Percentiles rank a stretch among this genome's conserved stretches.
phyloP scores from a whole-genome alignment of 169 alveolate genomes.

The Plasmodium billcollinsi region DNA sequence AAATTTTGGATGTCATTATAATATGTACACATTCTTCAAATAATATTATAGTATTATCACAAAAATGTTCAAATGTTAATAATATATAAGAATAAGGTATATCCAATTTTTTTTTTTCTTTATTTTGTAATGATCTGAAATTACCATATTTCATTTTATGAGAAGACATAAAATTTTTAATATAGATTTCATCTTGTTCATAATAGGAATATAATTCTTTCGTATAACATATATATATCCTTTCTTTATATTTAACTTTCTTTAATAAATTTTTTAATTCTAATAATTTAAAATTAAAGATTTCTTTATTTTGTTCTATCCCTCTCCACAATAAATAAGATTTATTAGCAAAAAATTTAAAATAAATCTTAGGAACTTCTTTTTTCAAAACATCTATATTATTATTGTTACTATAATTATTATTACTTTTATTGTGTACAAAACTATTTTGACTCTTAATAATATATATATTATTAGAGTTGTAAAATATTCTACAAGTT shows the following conservation, averaged over 20 bases:
- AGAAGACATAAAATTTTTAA: conserved; percentile 4
- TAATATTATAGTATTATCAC: conserved; percentile 13
- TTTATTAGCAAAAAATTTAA: conserved; percentile 46
- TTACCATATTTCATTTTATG: conserved; percentile 16
- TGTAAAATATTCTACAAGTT: conserved; percentile 13
- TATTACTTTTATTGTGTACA: background rate
- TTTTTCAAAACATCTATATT: background rate
- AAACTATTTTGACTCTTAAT: conserved; percentile 14
- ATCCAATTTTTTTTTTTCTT: background rate
- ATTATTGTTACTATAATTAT: too few relatives aligned
- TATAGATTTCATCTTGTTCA: conserved; percentile 21
- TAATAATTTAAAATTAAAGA: conserved; percentile 33
- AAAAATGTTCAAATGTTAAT: conserved; percentile 13
- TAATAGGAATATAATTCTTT: conserved; percentile 15
- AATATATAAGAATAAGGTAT: background rate
- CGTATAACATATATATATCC: conserved; percentile 17
- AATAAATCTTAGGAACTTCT: conserved; percentile 6
- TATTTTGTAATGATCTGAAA: conserved; percentile 1
- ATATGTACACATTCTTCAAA: conserved; percentile 37
- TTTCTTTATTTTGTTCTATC: conserved; percentile 21
- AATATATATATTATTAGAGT: conserved; percentile 10
- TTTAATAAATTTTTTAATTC: conserved; percentile 15
- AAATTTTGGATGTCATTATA: conserved; percentile 13
- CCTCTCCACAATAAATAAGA: conserved; percentile 53
- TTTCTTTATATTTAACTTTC: conserved; percentile 11